Conservation (phyloP, 345 rosid genomes). For the Odontarrhena argentea region DNA sequence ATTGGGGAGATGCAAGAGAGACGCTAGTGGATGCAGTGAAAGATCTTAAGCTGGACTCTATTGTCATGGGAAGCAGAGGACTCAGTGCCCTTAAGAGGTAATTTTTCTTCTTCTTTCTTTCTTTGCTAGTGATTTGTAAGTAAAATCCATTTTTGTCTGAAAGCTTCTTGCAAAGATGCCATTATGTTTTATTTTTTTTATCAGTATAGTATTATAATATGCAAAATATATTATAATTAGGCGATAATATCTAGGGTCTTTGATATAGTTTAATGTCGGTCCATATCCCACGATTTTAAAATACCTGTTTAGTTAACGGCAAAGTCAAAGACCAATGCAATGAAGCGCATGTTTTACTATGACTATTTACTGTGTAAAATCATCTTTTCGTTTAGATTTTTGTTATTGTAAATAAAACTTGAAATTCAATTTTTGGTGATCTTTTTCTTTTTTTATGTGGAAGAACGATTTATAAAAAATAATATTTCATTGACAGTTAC, state of each 20-base stretch:
- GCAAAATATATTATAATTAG: neutral
- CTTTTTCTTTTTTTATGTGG: neutral
- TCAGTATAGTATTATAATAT: neutral
- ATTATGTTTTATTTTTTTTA: neutral
- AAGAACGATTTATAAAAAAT: neutral
- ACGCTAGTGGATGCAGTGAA: constrained; percentile 68
- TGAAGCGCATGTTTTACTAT: constrained; percentile 10
- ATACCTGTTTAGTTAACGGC: neutral
- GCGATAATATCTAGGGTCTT: neutral
- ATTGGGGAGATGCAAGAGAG: constrained; percentile 97
- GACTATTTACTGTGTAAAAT: neutral
- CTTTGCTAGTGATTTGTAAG: neutral
- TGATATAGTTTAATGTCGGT: neutral
- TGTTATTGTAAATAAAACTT: neutral
- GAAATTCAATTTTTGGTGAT: no score
- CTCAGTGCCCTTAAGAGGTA: constrained; percentile 83
- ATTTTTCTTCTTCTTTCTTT: neutral
- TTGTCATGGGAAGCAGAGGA: constrained; percentile 97
- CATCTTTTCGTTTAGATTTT: neutral
- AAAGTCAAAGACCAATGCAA: constrained; percentile 19
- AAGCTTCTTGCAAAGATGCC: constrained; percentile 1
- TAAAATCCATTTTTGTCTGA: neutral
- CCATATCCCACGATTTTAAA: neutral
- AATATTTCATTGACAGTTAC: neutral
- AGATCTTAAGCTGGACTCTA: constrained; percentile 78